Evolutionary conservation across 2,329 filamentous ascomycete genomes (phyloP).

Genomic region (Pseudogymnoascus sp.): DNA sequence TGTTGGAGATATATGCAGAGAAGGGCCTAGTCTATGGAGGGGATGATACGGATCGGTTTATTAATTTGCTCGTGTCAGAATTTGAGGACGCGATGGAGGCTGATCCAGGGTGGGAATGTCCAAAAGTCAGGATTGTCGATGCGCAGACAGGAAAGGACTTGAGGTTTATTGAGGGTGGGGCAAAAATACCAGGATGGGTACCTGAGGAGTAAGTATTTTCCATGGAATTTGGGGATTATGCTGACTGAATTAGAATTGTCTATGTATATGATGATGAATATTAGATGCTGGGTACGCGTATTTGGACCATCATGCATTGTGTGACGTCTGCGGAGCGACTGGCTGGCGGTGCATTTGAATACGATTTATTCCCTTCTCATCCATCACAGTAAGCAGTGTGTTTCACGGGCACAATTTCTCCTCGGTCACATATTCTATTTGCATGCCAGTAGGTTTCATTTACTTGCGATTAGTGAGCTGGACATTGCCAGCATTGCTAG

Average conservation of each 20-base stretch:
- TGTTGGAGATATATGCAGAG: constrained; percentile 20
- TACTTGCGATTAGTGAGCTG: not conserved
- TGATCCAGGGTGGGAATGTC: constrained; percentile 25
- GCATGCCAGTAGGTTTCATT: not conserved
- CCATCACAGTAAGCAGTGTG: not conserved
- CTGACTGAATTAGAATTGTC: not conserved
- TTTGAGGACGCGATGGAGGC: constrained; percentile 19
- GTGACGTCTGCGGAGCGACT: not conserved
- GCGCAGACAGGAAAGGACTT: constrained; percentile 17
- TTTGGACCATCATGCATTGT: not conserved
- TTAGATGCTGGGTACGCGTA: not conserved
- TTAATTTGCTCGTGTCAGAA: constrained; percentile 18
- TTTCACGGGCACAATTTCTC: not conserved
- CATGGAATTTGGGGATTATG: not conserved
- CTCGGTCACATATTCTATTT: not conserved
- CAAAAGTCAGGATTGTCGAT: constrained; percentile 22
- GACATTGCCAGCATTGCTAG: not conserved
- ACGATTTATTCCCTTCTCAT: not conserved
- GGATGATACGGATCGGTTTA: constrained; percentile 13
- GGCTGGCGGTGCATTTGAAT: not conserved
- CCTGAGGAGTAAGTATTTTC: constrained; percentile 17
- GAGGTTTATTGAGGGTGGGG: constrained; percentile 20
- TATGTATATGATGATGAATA: not conserved
- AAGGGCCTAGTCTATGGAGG: constrained; percentile 12
- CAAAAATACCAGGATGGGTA: constrained; percentile 19